Evolutionary conservation across 2,329 filamentous ascomycete species (phyloP).

Genomic region (Hymenoscyphus linearis): DNA sequence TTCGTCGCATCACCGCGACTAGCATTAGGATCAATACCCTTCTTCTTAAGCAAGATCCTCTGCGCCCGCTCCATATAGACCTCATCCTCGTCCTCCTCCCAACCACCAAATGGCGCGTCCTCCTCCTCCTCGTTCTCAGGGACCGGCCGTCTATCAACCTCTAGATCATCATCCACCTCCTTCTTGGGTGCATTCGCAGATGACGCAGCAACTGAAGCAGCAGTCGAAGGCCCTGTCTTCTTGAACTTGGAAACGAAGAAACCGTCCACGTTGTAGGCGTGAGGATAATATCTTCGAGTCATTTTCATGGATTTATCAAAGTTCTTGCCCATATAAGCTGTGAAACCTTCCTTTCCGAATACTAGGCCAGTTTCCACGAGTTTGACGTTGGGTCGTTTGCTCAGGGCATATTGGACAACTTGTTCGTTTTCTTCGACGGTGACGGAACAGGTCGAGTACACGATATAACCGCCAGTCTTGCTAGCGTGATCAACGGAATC

Average conservation of each 20-base stretch:
- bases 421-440: conserved; percentile 91
- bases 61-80: conserved; percentile 69
- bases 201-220: conserved; percentile 33
- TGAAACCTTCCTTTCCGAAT: conserved; percentile 92
- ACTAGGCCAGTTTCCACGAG: conserved; percentile 86
- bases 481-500: conserved; percentile 88
- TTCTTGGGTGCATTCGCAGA: conserved; percentile 19
- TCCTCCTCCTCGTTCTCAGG: conserved; percentile 33
- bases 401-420: conserved; percentile 89
- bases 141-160: conserved; percentile 62
- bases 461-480: conserved; percentile 90
- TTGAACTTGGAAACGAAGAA: conserved; percentile 99
- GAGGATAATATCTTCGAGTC: conserved; percentile 82
- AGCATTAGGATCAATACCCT: conserved; percentile 67
- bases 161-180: conserved; percentile 38
- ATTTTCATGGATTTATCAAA: conserved; percentile 83
- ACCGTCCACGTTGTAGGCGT: conserved; percentile 91
- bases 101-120: conserved; percentile 62
- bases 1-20: conserved; percentile 33
- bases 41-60: conserved; percentile 66
- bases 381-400: conserved; percentile 86
- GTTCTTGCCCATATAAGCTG: conserved; percentile 80
- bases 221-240: conserved; percentile 73
- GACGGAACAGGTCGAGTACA: conserved; percentile 95
- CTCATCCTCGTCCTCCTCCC: conserved; percentile 68